phyloP scores from a whole-genome alignment of 495 filamentous ascomycete species.

The Jackrogersella minutella region DNA sequence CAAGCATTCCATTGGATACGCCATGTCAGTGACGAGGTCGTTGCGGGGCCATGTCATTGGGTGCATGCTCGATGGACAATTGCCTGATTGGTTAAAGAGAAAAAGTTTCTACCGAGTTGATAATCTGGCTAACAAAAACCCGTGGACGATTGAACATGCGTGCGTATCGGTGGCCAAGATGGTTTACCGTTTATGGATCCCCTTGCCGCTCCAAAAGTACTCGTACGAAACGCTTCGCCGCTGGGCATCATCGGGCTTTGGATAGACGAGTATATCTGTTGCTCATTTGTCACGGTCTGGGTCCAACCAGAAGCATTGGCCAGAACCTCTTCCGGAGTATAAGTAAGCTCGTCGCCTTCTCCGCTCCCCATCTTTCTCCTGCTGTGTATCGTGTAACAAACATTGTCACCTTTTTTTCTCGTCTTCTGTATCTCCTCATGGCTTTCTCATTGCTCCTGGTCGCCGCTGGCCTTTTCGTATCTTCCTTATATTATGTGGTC shows the following conservation, averaged over 20 bases:
- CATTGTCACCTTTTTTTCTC: constrained; percentile 4
- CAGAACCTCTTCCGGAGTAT: constrained; percentile 30
- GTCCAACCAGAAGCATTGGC: constrained; percentile 35
- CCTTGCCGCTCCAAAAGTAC: constrained; percentile 35
- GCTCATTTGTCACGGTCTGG: constrained; percentile 40
- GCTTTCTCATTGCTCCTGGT: constrained; percentile 34
- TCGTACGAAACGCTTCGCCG: constrained; percentile 25
- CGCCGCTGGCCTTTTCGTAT: constrained; percentile 21
- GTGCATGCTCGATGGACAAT: constrained; percentile 30
- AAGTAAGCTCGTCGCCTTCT: constrained; percentile 38
- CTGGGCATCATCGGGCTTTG: constrained; percentile 43
- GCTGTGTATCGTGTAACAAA: constrained; percentile 26
- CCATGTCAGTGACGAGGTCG: constrained; percentile 37
- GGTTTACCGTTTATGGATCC: constrained; percentile 34
- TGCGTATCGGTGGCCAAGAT: constrained; percentile 40
- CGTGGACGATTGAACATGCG: constrained; percentile 38
- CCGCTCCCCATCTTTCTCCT: constrained; percentile 34
- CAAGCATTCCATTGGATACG: constrained; percentile 40
- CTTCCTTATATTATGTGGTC: constrained; percentile 22
- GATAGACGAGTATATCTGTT: constrained; percentile 18
- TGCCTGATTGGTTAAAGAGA: constrained; percentile 44
- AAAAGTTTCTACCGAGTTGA: constrained; percentile 40
- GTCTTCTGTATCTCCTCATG: constrained; percentile 18
- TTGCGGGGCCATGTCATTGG: constrained; percentile 39
- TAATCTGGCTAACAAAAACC: constrained; percentile 40